phyloP scores from a whole-genome alignment of 2,329 filamentous ascomycete species.

The Atkinsonella texensis region DNA sequence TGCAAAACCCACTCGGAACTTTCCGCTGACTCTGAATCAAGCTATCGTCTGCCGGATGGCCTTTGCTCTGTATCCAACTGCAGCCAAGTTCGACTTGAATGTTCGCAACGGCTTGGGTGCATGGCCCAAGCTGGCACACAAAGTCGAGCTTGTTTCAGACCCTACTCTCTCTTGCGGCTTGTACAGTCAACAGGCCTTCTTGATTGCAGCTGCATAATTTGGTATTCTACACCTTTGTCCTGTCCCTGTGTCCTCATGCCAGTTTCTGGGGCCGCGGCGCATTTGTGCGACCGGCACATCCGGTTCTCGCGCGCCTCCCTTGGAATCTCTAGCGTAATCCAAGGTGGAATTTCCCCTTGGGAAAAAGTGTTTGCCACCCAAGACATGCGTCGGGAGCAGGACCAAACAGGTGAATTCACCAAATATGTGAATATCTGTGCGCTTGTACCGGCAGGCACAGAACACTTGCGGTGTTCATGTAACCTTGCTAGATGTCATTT shows the following conservation, averaged over 20 bases:
- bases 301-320: background rate
- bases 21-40: background rate
- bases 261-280: background rate
- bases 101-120: background rate
- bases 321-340: background rate
- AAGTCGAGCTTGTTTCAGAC: background rate
- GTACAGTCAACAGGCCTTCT: background rate
- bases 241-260: background rate
- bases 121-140: background rate
- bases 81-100: background rate
- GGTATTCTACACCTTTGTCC: no score
- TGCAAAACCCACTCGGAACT: background rate
- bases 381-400: background rate
- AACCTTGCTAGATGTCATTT: background rate
- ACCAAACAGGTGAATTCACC: background rate
- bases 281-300: background rate
- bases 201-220: background rate
- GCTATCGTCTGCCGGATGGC: background rate
- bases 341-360: background rate
- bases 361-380: background rate
- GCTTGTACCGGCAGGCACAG: background rate
- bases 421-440: no score
- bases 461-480: background rate
- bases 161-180: background rate
- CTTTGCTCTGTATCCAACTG: background rate